phyloP scores from a whole-genome alignment of 176 grass and related monocot species.

The Hordeum marinum region DNA sequence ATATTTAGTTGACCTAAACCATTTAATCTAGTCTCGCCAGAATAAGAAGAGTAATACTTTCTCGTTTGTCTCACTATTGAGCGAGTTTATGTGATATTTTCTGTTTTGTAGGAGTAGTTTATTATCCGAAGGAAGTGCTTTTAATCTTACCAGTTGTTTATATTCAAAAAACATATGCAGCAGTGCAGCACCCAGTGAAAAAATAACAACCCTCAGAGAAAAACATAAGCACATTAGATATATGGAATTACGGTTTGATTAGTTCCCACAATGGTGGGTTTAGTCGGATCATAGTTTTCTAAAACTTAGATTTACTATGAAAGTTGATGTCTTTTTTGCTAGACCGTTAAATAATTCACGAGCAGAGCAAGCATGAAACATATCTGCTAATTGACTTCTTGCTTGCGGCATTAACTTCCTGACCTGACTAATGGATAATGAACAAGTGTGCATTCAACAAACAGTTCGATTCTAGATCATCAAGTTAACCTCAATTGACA shows the following conservation, averaged over 20 bases:
- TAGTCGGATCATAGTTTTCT: background rate
- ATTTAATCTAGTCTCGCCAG: background rate
- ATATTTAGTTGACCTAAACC: background rate
- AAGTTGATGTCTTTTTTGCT: background rate
- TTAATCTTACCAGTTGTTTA: background rate
- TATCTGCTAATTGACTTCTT: background rate
- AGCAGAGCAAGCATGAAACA: background rate
- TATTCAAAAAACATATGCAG: background rate
- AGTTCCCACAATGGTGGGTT: background rate
- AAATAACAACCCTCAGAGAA: background rate
- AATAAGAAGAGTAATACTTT: background rate
- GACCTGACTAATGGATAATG: background rate
- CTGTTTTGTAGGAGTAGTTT: background rate
- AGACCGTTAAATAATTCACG: conserved; percentile 8
- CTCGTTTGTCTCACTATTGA: background rate
- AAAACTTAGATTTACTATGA: background rate
- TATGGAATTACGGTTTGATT: background rate
- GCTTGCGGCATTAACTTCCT: background rate
- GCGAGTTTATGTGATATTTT: background rate
- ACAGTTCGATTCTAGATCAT: background rate
- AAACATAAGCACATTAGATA: conserved; percentile 15
- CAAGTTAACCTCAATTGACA: conserved; percentile 9
- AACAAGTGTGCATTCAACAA: conserved; percentile 17
- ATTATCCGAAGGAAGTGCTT: background rate
- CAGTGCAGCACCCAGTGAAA: background rate